A percentile compares a stretch with the other conserved stretches of the same genome.
These are phyloP conservation scores for Populus euphratica DNA, from an alignment of 345 rosid species.

Conservation along the genomic window DNA sequence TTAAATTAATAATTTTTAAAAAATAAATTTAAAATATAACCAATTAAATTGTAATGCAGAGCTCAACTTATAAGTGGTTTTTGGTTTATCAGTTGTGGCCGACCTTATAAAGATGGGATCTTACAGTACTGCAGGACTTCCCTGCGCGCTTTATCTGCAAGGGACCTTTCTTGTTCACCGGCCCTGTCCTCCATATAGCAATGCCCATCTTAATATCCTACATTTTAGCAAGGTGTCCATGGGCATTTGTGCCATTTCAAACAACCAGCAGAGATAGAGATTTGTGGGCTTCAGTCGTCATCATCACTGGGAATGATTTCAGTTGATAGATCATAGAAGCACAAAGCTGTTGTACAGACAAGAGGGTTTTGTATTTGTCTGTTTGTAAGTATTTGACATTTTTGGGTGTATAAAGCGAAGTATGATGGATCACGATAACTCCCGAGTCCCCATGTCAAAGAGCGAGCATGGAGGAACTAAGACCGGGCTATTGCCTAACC, in stretches of 20 bases:
- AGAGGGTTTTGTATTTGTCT: background rate
- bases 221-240: background rate
- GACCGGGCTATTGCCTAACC: no score
- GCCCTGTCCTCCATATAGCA: background rate
- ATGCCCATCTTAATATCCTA: no score
- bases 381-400: background rate
- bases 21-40: no score
- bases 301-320: conserved; percentile 14
- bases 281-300: background rate
- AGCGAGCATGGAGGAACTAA: no score
- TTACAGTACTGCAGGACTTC: background rate
- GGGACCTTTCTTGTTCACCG: background rate
- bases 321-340: background rate
- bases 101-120: background rate
- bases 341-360: background rate
- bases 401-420: background rate
- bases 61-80: no score
- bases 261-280: background rate
- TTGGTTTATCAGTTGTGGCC: background rate
- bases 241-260: background rate
- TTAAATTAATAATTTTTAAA: no score
- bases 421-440: background rate
- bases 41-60: no score
- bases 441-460: background rate
- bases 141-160: background rate